Evolutionary conservation across 2,329 filamentous ascomycete species (phyloP).

Genomic region (Fusarium tricinctum): DNA sequence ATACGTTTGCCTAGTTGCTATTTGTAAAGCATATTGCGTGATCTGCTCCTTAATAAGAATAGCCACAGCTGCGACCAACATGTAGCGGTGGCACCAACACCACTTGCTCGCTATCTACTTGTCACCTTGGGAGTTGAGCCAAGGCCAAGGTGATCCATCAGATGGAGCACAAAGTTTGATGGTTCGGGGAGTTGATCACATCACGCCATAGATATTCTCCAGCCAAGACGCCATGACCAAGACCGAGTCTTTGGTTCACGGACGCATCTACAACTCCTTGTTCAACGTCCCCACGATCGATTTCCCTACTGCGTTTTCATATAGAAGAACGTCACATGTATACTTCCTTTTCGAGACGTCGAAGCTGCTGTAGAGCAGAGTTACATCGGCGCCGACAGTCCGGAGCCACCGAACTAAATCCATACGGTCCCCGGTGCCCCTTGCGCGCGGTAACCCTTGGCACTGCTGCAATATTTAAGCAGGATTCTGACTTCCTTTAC

Average conservation of each 20-base stretch:
- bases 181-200: constrained; percentile 39
- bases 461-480: constrained; percentile 3
- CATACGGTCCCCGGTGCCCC: background rate
- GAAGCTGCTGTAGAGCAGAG: background rate
- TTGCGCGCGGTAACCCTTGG: constrained; percentile 14
- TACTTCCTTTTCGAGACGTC: background rate
- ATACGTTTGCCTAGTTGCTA: background rate
- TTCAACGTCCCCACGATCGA: background rate
- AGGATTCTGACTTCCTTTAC: background rate
- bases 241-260: background rate
- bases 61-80: too few species aligned
- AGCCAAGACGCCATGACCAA: constrained; percentile 15
- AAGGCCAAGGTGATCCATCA: constrained; percentile 4
- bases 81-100: background rate
- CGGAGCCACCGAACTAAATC: constrained; percentile 28
- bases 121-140: background rate
- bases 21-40: background rate
- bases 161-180: constrained; percentile 3
- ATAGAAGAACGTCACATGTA: background rate
- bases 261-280: constrained; percentile 1
- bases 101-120: too few species aligned
- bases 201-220: constrained; percentile 17
- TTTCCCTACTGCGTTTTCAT: background rate
- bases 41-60: too few species aligned
- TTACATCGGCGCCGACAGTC: constrained; percentile 17